phyloP scores from a whole-genome alignment of 768 basidiomycete genomes.

The Boletellus ananiceps region DNA sequence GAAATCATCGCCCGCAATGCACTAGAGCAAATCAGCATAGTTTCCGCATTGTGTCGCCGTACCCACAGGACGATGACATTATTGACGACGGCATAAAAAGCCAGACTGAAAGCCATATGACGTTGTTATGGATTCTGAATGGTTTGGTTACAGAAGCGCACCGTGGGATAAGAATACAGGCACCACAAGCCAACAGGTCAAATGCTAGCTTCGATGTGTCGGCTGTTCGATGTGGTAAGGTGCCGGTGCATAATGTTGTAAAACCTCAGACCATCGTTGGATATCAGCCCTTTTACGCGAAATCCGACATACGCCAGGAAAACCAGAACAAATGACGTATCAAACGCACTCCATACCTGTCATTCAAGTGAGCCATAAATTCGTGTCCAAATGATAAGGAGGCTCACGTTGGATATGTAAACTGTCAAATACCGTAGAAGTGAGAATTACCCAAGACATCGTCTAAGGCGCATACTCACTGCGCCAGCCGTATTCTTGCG shows the following conservation, averaged over 20 bases:
- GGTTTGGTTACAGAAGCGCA: constrained; percentile 22
- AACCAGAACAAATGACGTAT: constrained; percentile 66
- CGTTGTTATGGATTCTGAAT: neutral
- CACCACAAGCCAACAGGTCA: constrained; percentile 79
- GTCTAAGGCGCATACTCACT: constrained; percentile 47
- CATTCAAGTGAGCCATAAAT: constrained; percentile 1
- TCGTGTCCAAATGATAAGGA: neutral
- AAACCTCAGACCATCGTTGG: constrained; percentile 43
- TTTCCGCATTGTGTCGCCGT: neutral
- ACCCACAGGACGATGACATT: constrained; percentile 74
- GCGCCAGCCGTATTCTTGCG: constrained; percentile 83
- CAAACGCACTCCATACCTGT: constrained; percentile 91
- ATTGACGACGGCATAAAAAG: constrained; percentile 76
- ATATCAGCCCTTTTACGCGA: constrained; percentile 57
- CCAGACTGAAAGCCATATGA: constrained; percentile 42
- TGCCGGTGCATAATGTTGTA: neutral
- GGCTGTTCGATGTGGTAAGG: constrained; percentile 27
- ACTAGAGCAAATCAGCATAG: constrained; percentile 35
- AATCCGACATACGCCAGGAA: constrained; percentile 65
- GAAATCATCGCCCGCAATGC: constrained; percentile 79
- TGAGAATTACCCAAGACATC: constrained; percentile 1
- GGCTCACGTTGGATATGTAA: constrained; percentile 75
- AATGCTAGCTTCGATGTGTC: constrained; percentile 60
- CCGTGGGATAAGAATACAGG: constrained; percentile 83
- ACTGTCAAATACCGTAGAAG: constrained; percentile 36